Base-by-base conservation (phyloP, 176 grass and related monocot species). In the Avena eriantha region DNA sequence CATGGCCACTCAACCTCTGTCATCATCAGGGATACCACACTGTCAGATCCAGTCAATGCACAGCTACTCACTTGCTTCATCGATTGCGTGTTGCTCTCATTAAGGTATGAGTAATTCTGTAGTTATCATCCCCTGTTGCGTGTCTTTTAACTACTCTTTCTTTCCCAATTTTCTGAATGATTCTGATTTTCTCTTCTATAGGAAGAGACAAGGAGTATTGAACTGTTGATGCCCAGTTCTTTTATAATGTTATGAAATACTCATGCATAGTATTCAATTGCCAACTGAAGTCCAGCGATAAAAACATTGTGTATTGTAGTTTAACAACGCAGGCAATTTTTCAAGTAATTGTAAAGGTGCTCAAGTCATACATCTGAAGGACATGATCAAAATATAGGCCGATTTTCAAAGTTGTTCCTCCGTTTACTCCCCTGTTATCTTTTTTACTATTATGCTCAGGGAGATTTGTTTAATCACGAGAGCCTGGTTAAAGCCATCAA, bases 1-100 rank as follows among this genome's bases (percentile, higher is more conserved):
- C 50, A 61, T 33, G 80, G 87, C 21, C 86, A 91, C 84, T 64
- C 23, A 29, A 94, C 87, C 72, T 77, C 83, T 43, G 60, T 84
- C n/a, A 76, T 91, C 55, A 54, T 85, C 51, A 76, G 87, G 82
- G 87, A 90, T 46, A 24, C 51, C 19, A 46, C 80, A 48, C 81
- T 70, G 12, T 58, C 90, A 63, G 84, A 94, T 50, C 54, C 69
- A 48, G 53, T 51, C 34, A 91, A 94, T 61, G 80, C 50, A 12
- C 68, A 89, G 24, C 70, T 85, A 34, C 16, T 91, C n/a, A 74
- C 6, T 45, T 18, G 45, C 15, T 76, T 50, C 13, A 14, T 3
- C 7, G 72, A 75, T n/a, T 69, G 34, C 34, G 68, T 43, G 68
- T 71, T 71, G 68, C 35, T 18, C 46, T 75, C 7, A 10, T 75